Base-by-base conservation (phyloP, 768 basidiomycete genomes). In the Clitopilus hobsonii region DNA sequence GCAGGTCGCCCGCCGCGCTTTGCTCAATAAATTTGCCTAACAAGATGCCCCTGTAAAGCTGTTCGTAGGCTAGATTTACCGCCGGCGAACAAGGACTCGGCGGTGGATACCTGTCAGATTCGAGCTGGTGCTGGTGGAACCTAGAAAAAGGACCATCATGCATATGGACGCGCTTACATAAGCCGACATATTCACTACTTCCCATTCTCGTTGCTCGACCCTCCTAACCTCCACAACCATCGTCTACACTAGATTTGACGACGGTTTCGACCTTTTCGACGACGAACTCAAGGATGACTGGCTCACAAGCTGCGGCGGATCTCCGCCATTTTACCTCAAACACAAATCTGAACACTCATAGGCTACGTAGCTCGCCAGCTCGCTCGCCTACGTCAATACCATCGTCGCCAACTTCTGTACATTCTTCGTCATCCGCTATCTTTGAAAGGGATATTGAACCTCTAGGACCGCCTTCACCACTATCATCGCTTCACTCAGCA, bases 391-490 rank as follows among this genome's bases (percentile, higher is more conserved):
- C 73, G n/a, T 88, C 86, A 11, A 90, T 90, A 55, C 88, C 88
- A 0, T 89, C 86, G 14, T 88, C 86, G 1, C 89, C 89, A 2
- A 88, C 88, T 18, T 89, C 88, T 28, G 82, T 89, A 1, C 79
- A 89, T 62, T 93, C 90, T 0, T 90, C 89, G 0, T 90, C 89
- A 0, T 93, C 91, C 0, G 91, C 92, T 30, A 95, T 94, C 55
- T 95, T 95, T 57, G 92, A 95, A 70, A 84, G 92, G 29, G 92
- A 95, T 67, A 92, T 95, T 59, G 92, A 94, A 60, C 86, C 86
- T 51, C 68, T 70, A 62, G 72, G 67, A 61, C 74, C 75, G 60
- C 67, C 70, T 49, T 68, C 69, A 22, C 70, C 77, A 1, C 53
- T n/a, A 55, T 67, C 65, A 52, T 54, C 60, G 62, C 53, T 64